phyloP scores from a whole-genome alignment of 1,139 yeast species.

The Suhomyces bolitotheri region DNA sequence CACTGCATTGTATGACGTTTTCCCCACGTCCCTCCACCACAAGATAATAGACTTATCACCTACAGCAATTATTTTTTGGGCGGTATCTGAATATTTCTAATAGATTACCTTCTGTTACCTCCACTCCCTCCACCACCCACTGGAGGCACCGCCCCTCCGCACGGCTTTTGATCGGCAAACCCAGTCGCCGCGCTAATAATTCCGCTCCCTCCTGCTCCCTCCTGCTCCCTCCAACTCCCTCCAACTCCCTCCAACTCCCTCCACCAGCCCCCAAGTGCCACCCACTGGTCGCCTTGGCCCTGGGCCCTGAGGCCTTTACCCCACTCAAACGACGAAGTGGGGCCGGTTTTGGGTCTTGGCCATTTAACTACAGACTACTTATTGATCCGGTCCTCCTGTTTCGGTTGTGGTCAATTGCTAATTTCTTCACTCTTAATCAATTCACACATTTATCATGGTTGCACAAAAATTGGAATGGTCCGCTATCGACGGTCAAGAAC shows the following conservation, averaged over 20 bases:
- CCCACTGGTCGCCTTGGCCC: too few species aligned
- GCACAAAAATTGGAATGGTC: slow-evolving; percentile 43
- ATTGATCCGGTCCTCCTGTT: neutral
- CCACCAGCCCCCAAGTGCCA: neutral
- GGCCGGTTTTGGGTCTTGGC: neutral
- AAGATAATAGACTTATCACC: neutral
- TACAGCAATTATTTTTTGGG: too few species aligned
- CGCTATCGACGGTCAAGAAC: slow-evolving; percentile 37
- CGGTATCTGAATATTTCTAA: too few species aligned
- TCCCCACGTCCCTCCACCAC: slow-evolving; percentile 1
- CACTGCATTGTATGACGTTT: neutral
- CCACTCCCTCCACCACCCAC: slow-evolving; percentile 3
- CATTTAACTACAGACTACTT: neutral
- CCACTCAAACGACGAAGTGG: neutral
- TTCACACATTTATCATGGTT: slow-evolving; percentile 4
- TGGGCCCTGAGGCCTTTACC: too few species aligned
- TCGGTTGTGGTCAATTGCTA: too few species aligned
- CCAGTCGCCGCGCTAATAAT: too few species aligned
- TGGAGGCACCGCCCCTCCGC: neutral
- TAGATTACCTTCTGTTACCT: too few species aligned
- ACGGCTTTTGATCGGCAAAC: too few species aligned
- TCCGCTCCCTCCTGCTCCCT: too few species aligned
- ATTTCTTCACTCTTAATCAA: neutral
- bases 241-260: too few species aligned
- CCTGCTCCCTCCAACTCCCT: neutral